Conservation (phyloP, 148 eudicot genomes). For the Arctostaphylos glauca region DNA sequence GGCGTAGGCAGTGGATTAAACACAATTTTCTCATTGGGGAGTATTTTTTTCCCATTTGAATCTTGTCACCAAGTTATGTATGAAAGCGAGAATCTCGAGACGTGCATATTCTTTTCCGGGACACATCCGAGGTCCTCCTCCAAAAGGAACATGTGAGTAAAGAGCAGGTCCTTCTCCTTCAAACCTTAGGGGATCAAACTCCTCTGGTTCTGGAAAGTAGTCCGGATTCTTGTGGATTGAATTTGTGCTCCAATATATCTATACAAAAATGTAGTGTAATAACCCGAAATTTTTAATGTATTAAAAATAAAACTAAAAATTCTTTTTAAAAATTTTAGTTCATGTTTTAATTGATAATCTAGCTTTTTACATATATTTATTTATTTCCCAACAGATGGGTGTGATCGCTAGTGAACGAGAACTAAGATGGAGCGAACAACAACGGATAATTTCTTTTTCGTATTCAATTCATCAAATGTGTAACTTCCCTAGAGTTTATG, state of each 20-base stretch:
- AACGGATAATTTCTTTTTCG: no score
- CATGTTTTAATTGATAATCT: no score
- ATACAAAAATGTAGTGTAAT: not conserved
- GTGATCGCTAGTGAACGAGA: no score
- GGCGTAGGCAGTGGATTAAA: constrained; percentile 40
- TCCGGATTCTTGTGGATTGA: constrained; percentile 5
- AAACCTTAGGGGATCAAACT: not conserved
- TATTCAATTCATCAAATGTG: no score
- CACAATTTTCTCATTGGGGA: constrained; percentile 35
- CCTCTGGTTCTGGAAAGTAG: not conserved
- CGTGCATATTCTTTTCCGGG: constrained; percentile 28
- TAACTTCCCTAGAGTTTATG: no score
- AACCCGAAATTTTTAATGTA: no score
- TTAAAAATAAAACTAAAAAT: no score
- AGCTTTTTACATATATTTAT: no score
- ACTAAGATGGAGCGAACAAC: no score
- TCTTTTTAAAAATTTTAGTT: no score
- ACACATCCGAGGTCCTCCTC: constrained; percentile 45
- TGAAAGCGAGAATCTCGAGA: constrained; percentile 36
- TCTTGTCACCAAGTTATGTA: constrained; percentile 33
- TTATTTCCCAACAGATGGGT: no score
- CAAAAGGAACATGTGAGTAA: constrained; percentile 43
- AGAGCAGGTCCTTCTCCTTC: constrained; percentile 34
- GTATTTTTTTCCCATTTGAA: constrained; percentile 38
- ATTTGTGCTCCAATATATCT: not conserved